Evolutionary conservation across 371 early-diverging fungal genomes (phyloP), one percentile per base, ranked within the genome.

Genomic region (Encephalitozoon intestinalis): DNA sequence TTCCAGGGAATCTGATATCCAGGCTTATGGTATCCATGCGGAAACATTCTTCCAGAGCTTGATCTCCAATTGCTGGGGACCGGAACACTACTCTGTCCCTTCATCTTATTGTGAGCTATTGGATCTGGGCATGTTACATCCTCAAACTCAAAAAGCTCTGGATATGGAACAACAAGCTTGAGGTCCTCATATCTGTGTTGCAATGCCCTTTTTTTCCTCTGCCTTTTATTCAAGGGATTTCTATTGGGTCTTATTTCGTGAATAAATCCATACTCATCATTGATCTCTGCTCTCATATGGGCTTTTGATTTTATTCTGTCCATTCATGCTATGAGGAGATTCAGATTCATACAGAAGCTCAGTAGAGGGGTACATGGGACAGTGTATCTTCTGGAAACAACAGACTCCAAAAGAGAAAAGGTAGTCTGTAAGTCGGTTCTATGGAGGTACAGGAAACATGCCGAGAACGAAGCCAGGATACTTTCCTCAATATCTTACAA

Each of bases 121-220:
- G 95, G 94, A 79, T 95, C 94, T 2, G 89, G 90, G 86, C 94
- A 92, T 91, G 92, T 93, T 92, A 86, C 88, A 84, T 90, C 91
- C 86, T 86, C 18, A 88, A 88, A 88, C 2, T 91, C 94, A 46
- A 88, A 75, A 74, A 94, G 91, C 73, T 95, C 94, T 74, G 95
- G 86, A 79, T 92, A 92, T 3, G 95, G 94, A 12, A 95, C 91
- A 4, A 89, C 87, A 76, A 91, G 87, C 54, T 94, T 86, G 52
- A 83, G 87, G 53, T 86, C 40, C 30, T 78, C 50, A 18, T 70
- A 70, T 63, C 34, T 28, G 26, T 65, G 49, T 21, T 44, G 46
- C 53, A 65, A 39, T 3, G 21, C 28, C 18, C 34, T 21, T 30
- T n/a, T 44, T 40, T 74, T 74, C 25, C 46, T 26, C n/a, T 66